A percentile compares a stretch with the other conserved stretches of the same genome.
Evolutionary conservation across 257 asterid species (phyloP).

Genomic region (Gentiana straminea): DNA sequence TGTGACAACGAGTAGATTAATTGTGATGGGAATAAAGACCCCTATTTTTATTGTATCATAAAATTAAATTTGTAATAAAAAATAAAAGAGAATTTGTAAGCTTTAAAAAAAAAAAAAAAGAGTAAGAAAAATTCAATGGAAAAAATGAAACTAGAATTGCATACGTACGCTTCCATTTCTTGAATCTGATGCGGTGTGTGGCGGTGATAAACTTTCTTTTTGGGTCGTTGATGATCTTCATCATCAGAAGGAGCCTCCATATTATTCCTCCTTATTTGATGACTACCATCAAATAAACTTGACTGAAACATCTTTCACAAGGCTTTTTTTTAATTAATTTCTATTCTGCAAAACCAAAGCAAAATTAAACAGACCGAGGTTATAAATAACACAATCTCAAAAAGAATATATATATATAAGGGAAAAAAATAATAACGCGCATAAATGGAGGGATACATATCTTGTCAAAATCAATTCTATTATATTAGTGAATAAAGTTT

Average conservation of each 20-base stretch:
- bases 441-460: too few species aligned
- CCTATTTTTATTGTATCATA: too few species aligned
- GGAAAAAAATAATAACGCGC: background rate
- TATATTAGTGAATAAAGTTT: too few species aligned
- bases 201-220: conserved; percentile 68
- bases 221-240: conserved; percentile 56
- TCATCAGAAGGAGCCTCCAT: conserved; percentile 69
- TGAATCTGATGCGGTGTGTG: conserved; percentile 71
- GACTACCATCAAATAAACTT: conserved; percentile 55
- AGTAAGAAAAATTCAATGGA: too few species aligned
- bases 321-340: background rate
- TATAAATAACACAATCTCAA: too few species aligned
- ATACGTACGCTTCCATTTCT: conserved; percentile 66
- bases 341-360: conserved; percentile 1
- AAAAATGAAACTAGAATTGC: background rate
- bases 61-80: too few species aligned
- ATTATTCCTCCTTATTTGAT: conserved; percentile 41
- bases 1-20: too few species aligned
- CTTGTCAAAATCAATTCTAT: too few species aligned
- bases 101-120: background rate
- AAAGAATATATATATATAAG: background rate
- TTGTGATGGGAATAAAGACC: too few species aligned
- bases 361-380: background rate
- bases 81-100: too few species aligned
- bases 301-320: conserved; percentile 49